These are phyloP conservation scores for Raphanus hybrid DNA, from an alignment of 441 rosid species.

Conservation along the genomic window DNA sequence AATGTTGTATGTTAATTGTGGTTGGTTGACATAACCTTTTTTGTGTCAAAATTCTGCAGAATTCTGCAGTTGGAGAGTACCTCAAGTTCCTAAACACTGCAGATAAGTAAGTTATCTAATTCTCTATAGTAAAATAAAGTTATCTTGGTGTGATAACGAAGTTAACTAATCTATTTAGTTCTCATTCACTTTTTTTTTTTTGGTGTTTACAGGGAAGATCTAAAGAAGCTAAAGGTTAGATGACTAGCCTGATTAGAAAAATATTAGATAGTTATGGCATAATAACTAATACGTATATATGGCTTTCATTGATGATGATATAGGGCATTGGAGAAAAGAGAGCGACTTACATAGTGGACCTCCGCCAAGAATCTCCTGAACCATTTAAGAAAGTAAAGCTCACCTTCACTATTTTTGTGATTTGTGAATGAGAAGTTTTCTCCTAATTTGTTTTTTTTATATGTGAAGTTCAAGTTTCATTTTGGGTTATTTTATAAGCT, in stretches of 20 bases:
- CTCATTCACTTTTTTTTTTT: not conserved
- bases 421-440: not conserved
- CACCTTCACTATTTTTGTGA: not conserved
- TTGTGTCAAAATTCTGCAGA: constrained; percentile 46
- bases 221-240: constrained; percentile 76
- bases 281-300: not conserved
- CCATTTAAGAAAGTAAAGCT: constrained; percentile 64
- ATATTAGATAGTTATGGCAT: not conserved
- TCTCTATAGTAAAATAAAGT: too few relatives aligned
- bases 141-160: too few relatives aligned
- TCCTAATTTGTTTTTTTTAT: not conserved
- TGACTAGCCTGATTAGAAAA: constrained; percentile 4
- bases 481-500: not conserved
- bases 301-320: not conserved
- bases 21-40: too few relatives aligned
- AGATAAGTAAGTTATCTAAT: constrained; percentile 53
- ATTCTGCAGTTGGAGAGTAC: constrained; percentile 61
- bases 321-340: constrained; percentile 90
- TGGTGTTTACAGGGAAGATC: constrained; percentile 58
- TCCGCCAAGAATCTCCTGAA: constrained; percentile 66
- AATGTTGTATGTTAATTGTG: too few relatives aligned
- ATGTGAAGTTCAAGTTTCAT: constrained; percentile 5
- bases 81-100: constrained; percentile 68
- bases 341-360: constrained; percentile 66
- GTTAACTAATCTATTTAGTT: too few relatives aligned